phyloP scores from a whole-genome alignment of 441 rosid species.

The Pelargonium cotyledonis region DNA sequence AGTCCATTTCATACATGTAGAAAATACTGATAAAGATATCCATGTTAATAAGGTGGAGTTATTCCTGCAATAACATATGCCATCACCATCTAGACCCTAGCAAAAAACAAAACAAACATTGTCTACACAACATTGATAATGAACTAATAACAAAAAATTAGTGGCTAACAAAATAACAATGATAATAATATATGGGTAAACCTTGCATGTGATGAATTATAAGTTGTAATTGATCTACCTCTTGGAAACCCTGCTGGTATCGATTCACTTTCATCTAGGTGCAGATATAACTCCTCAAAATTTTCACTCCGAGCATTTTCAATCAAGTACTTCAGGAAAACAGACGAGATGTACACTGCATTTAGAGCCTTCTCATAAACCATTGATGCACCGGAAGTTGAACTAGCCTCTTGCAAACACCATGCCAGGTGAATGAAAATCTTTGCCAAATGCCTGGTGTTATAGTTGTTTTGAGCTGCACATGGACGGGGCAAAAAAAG shows the following conservation, averaged over 20 bases:
- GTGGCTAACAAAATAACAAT: no score
- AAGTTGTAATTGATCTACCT: constrained; percentile 34
- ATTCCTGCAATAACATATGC: background rate
- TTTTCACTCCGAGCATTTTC: constrained; percentile 53
- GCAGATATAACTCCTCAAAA: constrained; percentile 48
- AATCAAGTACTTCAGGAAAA: constrained; percentile 68
- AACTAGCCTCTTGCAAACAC: constrained; percentile 71
- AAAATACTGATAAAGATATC: background rate
- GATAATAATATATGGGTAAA: no score
- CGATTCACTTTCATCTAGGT: constrained; percentile 61
- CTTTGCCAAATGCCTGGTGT: constrained; percentile 83
- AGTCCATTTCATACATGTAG: no score
- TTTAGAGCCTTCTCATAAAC: constrained; percentile 59
- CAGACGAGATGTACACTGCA: constrained; percentile 69
- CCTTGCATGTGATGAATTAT: no score
- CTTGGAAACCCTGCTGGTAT: constrained; percentile 41
- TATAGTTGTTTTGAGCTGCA: constrained; percentile 65
- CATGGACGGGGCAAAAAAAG: background rate
- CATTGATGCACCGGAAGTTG: constrained; percentile 37
- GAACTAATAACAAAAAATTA: background rate
- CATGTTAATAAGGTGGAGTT: background rate
- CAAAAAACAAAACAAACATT: constrained; percentile 1
- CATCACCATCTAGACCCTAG: background rate
- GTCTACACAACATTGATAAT: background rate
- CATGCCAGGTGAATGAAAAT: constrained; percentile 73